Base-by-base conservation (phyloP, 495 filamentous ascomycete species). In the Tuber borchii region DNA sequence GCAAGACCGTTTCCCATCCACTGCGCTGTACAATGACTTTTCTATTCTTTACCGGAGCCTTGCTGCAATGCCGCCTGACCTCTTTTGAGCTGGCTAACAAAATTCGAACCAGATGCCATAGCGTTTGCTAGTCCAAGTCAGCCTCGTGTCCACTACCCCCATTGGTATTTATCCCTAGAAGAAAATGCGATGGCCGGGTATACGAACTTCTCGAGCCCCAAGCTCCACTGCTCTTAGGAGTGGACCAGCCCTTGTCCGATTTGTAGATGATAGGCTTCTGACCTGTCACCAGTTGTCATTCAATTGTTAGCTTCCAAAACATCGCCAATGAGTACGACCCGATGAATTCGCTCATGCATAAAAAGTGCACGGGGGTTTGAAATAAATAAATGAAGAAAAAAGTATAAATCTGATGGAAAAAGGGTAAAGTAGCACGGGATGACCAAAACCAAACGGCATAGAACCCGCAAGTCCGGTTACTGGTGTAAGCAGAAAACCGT, bases 261-360 rank as follows among this genome's bases (percentile, higher is more conserved):
- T 81, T 81, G 76, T 82, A 82, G 45, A 81, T 81, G 51, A 76
- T 78, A 46, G 80, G 80, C 46, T 81, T 82, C 71, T 81, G 75
- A 44, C 48, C 80, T 82, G 72, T 69, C 51, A 40, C 73, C 45
- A 56, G 40, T 61, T 40, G 37, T 34, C 46, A 40, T 40, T 46
- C 20, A 73, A 73, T 37, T 39, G 72, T 46, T 40, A 73, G 43
- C 56, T 31, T 31, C 72, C n/a, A 56, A 61, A 40, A 56, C 37
- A 73, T 45, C 43, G 26, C 56, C 56, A 65, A 65, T 65, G 26
- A 34, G 17, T 65, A 34, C 56, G 14, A 34, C 56, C 26, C 56
- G 56, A 65, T 65, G 4, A 31, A 65, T 65, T 65, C 56, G 34
- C 56, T 65, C 56, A 19, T 65, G 56, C 56, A 65, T 65, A 34